Conservation (phyloP, 1,284 basidiomycete genomes). For the Austropuccinia psidii region DNA sequence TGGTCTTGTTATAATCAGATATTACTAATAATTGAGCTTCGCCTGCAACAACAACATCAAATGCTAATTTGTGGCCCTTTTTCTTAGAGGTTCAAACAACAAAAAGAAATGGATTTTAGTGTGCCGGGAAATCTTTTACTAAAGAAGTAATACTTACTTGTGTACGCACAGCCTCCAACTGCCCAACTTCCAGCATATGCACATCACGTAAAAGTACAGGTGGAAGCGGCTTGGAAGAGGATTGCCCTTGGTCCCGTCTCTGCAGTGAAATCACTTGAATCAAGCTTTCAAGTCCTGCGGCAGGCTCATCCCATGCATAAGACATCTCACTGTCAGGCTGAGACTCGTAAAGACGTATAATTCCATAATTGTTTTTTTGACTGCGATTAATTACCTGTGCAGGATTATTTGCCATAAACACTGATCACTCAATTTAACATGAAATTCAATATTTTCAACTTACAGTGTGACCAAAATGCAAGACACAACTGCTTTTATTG, state of each 20-base stretch:
- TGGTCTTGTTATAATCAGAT: conserved; percentile 75
- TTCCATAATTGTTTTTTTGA: conserved; percentile 5
- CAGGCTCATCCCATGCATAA: conserved; percentile 37
- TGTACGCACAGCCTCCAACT: conserved; percentile 83
- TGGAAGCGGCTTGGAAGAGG: conserved; percentile 31
- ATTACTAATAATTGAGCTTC: conserved; percentile 79
- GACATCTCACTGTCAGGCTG: conserved; percentile 16
- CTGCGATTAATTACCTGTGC: conserved; percentile 19
- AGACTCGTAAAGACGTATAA: conserved; percentile 20
- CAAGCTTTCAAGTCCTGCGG: conserved; percentile 26
- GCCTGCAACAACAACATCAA: conserved; percentile 88
- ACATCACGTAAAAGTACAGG: conserved; percentile 54
- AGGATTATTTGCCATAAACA: too few species aligned
- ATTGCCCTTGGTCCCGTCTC: conserved; percentile 52
- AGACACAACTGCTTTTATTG: too few species aligned
- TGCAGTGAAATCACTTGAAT: conserved; percentile 29
- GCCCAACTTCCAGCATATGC: conserved; percentile 94
- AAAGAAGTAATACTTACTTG: conserved; percentile 37
- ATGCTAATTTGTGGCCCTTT: conserved; percentile 58
- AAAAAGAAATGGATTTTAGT: neutral
- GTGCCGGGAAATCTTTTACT: neutral
- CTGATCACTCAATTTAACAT: too few species aligned
- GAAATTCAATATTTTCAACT: too few species aligned
- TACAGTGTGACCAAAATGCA: too few species aligned
- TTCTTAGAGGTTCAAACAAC: conserved; percentile 34